These are phyloP conservation scores for Daedaleopsis sinensis DNA, from an alignment of 768 basidiomycete genomes.

Conservation along the genomic window DNA sequence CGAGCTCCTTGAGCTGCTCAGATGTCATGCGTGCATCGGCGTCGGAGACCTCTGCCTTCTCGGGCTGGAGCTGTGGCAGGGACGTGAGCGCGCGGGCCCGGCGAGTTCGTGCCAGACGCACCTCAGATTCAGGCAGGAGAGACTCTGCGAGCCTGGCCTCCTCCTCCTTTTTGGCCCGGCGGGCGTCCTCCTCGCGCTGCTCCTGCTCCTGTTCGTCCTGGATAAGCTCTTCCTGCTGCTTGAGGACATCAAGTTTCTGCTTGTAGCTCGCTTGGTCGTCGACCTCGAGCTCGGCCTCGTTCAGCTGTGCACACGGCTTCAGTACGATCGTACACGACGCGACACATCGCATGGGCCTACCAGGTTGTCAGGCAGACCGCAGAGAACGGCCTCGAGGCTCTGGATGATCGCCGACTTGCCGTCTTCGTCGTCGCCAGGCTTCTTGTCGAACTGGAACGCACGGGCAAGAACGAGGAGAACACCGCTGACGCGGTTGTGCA, in stretches of 20 bases:
- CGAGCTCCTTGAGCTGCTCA: slow-evolving; percentile 93
- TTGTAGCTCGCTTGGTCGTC: slow-evolving; percentile 95
- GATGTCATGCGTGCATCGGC: slow-evolving; percentile 90
- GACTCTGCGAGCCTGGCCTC: slow-evolving; percentile 81
- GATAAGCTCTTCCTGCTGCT: slow-evolving; percentile 98
- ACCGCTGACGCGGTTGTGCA: slow-evolving; percentile 90
- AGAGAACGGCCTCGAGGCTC: slow-evolving; percentile 87
- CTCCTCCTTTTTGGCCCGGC: slow-evolving; percentile 76
- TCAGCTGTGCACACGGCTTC: slow-evolving; percentile 58
- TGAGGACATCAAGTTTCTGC: slow-evolving; percentile 96
- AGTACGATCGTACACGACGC: background rate
- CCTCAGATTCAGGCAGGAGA: slow-evolving; percentile 88
- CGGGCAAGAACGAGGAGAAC: slow-evolving; percentile 92
- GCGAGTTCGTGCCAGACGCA: slow-evolving; percentile 27
- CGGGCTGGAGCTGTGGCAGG: slow-evolving; percentile 58
- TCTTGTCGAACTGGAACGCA: slow-evolving; percentile 91
- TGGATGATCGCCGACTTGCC: slow-evolving; percentile 81
- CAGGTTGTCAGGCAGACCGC: slow-evolving; percentile 91
- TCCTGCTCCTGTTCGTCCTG: slow-evolving; percentile 99
- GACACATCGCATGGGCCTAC: slow-evolving; percentile 47
- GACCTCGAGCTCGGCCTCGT: slow-evolving; percentile 96
- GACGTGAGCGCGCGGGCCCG: background rate
- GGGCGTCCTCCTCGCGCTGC: slow-evolving; percentile 91
- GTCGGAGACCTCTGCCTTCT: slow-evolving; percentile 46
- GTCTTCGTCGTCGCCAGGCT: slow-evolving; percentile 72